Base-by-base conservation (phyloP, 176 grass and related monocot genomes). In the Oryza coarctata region DNA sequence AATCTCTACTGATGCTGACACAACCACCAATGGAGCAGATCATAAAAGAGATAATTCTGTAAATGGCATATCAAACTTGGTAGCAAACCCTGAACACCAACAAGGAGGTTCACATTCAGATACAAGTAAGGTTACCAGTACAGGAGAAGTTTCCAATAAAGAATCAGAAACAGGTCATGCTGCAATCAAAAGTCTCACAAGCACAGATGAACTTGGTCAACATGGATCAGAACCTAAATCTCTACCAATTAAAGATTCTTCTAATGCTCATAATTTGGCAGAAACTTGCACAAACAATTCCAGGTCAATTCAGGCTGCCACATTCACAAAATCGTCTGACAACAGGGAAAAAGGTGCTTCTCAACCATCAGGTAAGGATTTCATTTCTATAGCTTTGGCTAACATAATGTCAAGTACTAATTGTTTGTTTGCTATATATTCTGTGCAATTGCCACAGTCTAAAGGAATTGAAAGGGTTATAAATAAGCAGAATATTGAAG, bases 291-390 rank as follows among this genome's bases (percentile, higher is more conserved):
- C 5, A 60, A 73, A 74, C 62, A 82, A 62, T 83, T 89, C 75
- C 25, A 71, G 68, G 39, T 6, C 73, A 65, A 58, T 65, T 74
- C 84, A 81, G 60, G 65, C 50, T 17, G 30, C 62, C 14, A 31
- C 45, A 52, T 32, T 72, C 58, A 69, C 65, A 73, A 63, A 76
- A 68, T 88, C 57, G 8, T 74, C 68, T 70, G 22, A 44, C 15
- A 63, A 71, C 57, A 52, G 0, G 27, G 87, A 73, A 81, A 86
- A 83, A 72, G 15, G 38, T 77, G 58, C 50, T 34, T 55, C 66
- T 22, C 4, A 31, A 23, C 43, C 70, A 87, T 83, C 84, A 84
- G 90, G 90, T 87, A 81, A 73, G 31, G 36, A 35, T 34, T 70
- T 44, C 45, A 55, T 82, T 68, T 77, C 34, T 88, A 10, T 69